Conservation (phyloP, 2,329 filamentous ascomycete genomes). For the Periconia sp. region DNA sequence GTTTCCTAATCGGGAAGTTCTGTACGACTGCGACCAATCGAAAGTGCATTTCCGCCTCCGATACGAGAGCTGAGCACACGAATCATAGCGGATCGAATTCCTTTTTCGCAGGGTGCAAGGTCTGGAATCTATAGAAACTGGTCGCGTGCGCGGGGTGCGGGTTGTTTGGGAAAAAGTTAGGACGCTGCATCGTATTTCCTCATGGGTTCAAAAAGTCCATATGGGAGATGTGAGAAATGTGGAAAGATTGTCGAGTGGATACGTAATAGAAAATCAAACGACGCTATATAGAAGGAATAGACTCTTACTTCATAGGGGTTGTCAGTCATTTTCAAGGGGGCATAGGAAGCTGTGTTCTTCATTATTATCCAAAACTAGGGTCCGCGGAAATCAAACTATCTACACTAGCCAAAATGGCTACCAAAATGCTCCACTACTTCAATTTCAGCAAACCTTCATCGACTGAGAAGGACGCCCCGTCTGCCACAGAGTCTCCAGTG, state of each 20-base stretch:
- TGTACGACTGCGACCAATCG: slow-evolving; percentile 2
- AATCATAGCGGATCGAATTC: neutral
- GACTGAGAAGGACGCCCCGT: slow-evolving; percentile 2
- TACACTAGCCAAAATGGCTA: neutral
- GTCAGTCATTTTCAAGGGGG: too few species aligned
- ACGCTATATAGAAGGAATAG: too few species aligned
- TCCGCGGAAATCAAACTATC: neutral
- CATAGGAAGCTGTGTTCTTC: neutral
- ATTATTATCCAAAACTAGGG: neutral
- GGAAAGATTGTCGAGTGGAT: too few species aligned
- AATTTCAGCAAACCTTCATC: slow-evolving; percentile 11
- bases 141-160: neutral
- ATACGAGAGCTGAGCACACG: neutral
- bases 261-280: neutral
- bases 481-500: slow-evolving; percentile 15
- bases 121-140: neutral
- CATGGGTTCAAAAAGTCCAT: slow-evolving; percentile 2
- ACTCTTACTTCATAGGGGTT: too few species aligned
- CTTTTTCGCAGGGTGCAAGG: neutral
- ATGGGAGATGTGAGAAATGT: neutral
- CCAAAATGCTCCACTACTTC: slow-evolving; percentile 19
- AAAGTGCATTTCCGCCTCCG: neutral
- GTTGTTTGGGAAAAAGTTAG: neutral
- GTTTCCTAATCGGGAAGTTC: slow-evolving; percentile 5
- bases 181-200: neutral